A percentile compares a stretch with the other conserved stretches of the same genome.
Evolutionary conservation across 169 alveolate species (phyloP).

Genomic region (Plasmodium falciparum): DNA sequence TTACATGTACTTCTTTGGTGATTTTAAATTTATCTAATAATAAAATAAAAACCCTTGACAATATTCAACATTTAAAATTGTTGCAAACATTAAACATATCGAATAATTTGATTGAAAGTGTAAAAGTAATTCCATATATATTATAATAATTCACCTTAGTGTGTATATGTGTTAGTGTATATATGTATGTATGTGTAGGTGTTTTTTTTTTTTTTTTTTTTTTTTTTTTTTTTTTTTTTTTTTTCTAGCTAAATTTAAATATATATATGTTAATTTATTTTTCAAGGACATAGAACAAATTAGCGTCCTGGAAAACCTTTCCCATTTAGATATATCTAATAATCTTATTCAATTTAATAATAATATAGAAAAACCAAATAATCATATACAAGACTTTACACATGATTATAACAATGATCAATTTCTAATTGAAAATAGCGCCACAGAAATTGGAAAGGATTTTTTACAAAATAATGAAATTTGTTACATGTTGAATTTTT

Average conservation of each 20-base stretch:
- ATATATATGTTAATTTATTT: not conserved
- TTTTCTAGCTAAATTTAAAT: not conserved
- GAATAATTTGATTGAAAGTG: slow-evolving; percentile 30
- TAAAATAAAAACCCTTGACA: slow-evolving; percentile 82
- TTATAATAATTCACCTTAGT: not conserved
- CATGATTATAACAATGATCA: not conserved
- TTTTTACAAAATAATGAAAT: not conserved
- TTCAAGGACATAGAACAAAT: slow-evolving; percentile 40
- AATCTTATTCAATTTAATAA: slow-evolving; percentile 19
- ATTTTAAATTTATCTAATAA: slow-evolving; percentile 93
- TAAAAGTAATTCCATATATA: slow-evolving; percentile 12
- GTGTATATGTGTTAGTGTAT: not conserved
- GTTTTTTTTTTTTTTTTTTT: not conserved
- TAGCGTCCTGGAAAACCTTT: slow-evolving; percentile 16
- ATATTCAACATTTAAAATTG: slow-evolving; percentile 59
- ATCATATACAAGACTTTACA: not conserved
- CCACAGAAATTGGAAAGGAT: not conserved
- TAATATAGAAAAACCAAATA: not conserved
- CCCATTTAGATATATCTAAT: slow-evolving; percentile 46
- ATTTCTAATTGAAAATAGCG: too few relatives aligned
- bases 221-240: too few relatives aligned
- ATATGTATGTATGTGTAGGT: not conserved
- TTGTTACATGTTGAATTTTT: slow-evolving; percentile 1
- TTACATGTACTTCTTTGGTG: slow-evolving; percentile 87
- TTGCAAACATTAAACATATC: slow-evolving; percentile 53